Base-by-base conservation (phyloP, 306 rosid species). In the Cucurbita moschata region DNA sequence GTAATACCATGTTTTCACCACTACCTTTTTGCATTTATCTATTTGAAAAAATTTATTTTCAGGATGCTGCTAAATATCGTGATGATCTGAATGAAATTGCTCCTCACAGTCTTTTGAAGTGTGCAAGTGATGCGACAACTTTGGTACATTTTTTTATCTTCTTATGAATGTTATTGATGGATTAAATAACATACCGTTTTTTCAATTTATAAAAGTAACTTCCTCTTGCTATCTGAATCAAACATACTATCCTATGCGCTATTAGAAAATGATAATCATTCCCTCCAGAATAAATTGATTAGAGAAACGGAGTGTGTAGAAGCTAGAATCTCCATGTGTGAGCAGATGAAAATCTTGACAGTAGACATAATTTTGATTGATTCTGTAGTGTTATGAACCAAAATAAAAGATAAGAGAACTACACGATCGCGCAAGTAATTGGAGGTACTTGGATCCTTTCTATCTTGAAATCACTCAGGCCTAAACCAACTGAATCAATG, bases 21-120 rank as follows among this genome's bases (percentile, higher is more conserved):
- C 4, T 69, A 69, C 44, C 56, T 69, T 50, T 15, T 42, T n/a
- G 26, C 11, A 15, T 14, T 63, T 7, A 50, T 50, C 56, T 23
- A 3, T 47, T 67, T 19, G 10, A 2, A 55, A 30, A 30, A 52
- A 7, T 39, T 65, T 73, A 30, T 75, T 55, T 73, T 40, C 84
- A 94, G 99, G 99, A 94, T 38, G 99, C 99, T 35, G 97, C 91
- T 55, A 91, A 81, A 74, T 89, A 83, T 77, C 99, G 96, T 14
- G 91, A 94, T 51, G 96, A 94, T 82, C 86, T 94, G 40, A 87
- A 79, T 78, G 86, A 81, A 82, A 85, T 91, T 59, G 84, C 96
- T 7, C 99, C 97, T 2, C 85, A 86, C 81, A 74, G 88, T 77
- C 86, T 91, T 72, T 78, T 94, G 83, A 94, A 91, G 80, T 94